These are phyloP conservation scores for Exophiala xenobiotica DNA, from an alignment of 2,329 filamentous ascomycete species.

Conservation along the genomic window DNA sequence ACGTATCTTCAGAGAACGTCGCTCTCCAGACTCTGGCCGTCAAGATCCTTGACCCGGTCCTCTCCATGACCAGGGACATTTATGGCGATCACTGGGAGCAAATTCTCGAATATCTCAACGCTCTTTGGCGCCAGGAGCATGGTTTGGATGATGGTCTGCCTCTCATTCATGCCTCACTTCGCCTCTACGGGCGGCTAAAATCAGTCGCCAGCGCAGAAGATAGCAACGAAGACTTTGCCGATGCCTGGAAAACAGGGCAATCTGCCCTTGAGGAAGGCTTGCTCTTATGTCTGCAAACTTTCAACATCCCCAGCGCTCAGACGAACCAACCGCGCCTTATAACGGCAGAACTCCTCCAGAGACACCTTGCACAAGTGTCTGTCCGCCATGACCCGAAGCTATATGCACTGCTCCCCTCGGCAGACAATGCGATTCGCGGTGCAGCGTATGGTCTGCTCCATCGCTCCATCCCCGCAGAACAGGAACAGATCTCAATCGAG, in stretches of 20 bases:
- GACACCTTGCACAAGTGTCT: constrained; percentile 56
- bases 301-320: constrained; percentile 54
- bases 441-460: constrained; percentile 80
- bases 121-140: constrained; percentile 55
- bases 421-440: constrained; percentile 72
- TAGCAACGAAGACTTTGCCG: constrained; percentile 77
- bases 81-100: constrained; percentile 87
- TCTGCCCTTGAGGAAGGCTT: constrained; percentile 57
- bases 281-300: constrained; percentile 51
- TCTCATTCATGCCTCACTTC: constrained; percentile 69
- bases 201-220: constrained; percentile 50
- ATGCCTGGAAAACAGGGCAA: constrained; percentile 66
- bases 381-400: constrained; percentile 62
- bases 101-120: constrained; percentile 58
- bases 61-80: constrained; percentile 74
- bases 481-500: constrained; percentile 81
- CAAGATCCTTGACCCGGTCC: constrained; percentile 52
- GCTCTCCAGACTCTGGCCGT: constrained; percentile 41
- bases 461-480: constrained; percentile 70
- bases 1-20: constrained; percentile 51
- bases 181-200: constrained; percentile 65
- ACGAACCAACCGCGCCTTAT: constrained; percentile 62
- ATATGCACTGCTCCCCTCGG: constrained; percentile 73
- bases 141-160: constrained; percentile 56
- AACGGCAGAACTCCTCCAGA: constrained; percentile 70